Conservation (phyloP, 2,329 filamentous ascomycete genomes). For the Talaromyces sp. region DNA sequence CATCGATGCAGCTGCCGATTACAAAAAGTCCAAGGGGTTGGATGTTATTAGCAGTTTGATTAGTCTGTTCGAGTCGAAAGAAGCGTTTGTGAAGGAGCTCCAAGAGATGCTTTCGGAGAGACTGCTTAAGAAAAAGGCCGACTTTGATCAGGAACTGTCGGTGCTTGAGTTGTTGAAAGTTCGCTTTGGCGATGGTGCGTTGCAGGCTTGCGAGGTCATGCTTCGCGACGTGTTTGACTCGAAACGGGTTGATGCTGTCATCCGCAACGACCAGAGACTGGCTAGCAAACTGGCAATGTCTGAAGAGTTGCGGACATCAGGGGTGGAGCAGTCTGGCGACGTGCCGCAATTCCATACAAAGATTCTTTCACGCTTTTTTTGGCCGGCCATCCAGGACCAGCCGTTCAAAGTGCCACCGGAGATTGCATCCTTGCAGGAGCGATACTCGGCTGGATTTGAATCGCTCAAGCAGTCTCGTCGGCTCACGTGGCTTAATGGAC, state of each 20-base stretch:
- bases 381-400: slow-evolving; percentile 69
- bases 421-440: slow-evolving; percentile 54
- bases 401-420: slow-evolving; percentile 41
- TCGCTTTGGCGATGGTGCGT: slow-evolving; percentile 74
- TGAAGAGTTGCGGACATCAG: slow-evolving; percentile 14
- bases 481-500: slow-evolving; percentile 78
- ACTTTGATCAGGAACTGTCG: slow-evolving; percentile 73
- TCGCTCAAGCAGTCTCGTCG: slow-evolving; percentile 76
- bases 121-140: slow-evolving; percentile 58
- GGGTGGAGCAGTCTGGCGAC: slow-evolving; percentile 24
- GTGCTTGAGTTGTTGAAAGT: slow-evolving; percentile 83
- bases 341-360: slow-evolving; percentile 63
- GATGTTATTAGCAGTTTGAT: slow-evolving; percentile 91
- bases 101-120: slow-evolving; percentile 84
- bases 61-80: slow-evolving; percentile 79
- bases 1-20: slow-evolving; percentile 86
- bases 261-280: slow-evolving; percentile 51
- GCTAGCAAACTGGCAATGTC: slow-evolving; percentile 20
- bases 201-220: slow-evolving; percentile 97
- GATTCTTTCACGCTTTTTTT: slow-evolving; percentile 88
- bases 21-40: slow-evolving; percentile 79
- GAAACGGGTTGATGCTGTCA: slow-evolving; percentile 61
- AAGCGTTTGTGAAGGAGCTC: slow-evolving; percentile 90
- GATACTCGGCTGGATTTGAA: slow-evolving; percentile 72
- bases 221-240: slow-evolving; percentile 88